Conservation (phyloP, 352 stramenopile species). For the Thalassiosira livingstoniorum region DNA sequence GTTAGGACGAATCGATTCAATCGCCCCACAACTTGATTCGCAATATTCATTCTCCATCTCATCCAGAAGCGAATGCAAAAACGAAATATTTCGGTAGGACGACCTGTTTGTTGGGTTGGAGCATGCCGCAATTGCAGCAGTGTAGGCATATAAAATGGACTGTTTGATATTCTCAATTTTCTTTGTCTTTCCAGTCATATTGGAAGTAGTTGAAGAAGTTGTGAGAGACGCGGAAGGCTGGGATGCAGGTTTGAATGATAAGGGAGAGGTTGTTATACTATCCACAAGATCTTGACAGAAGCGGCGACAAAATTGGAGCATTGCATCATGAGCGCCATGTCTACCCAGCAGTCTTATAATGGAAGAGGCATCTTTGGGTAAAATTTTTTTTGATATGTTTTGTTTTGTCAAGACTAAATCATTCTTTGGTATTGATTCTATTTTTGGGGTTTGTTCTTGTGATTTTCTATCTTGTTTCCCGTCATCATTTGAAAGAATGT, state of each 20-base stretch:
- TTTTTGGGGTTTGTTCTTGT: too few species aligned
- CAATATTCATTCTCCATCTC: slow-evolving; percentile 53
- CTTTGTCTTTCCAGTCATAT: not conserved
- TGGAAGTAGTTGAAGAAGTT: not conserved
- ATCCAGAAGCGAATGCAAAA: slow-evolving; percentile 46
- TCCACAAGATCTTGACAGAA: slow-evolving; percentile 39
- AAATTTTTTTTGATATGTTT: slow-evolving; percentile 29
- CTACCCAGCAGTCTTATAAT: slow-evolving; percentile 48
- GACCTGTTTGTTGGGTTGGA: slow-evolving; percentile 29
- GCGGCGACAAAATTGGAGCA: slow-evolving; percentile 44
- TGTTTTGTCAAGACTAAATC: too few species aligned
- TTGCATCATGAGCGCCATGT: slow-evolving; percentile 28
- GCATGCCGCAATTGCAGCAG: slow-evolving; percentile 35
- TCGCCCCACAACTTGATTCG: slow-evolving; percentile 1
- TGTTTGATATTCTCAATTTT: slow-evolving; percentile 12
- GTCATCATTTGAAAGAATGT: not conserved
- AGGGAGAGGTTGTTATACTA: too few species aligned
- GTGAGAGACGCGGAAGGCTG: too few species aligned
- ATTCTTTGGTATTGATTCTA: too few species aligned
- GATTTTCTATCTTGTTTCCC: not conserved
- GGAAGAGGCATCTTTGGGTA: slow-evolving; percentile 43
- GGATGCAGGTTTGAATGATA: too few species aligned
- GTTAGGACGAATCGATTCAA: slow-evolving; percentile 37
- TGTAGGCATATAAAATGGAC: slow-evolving; percentile 43
- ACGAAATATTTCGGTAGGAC: slow-evolving; percentile 42